Conservation (phyloP, 2,329 filamentous ascomycete species). For the Byssochlamys sp. region DNA sequence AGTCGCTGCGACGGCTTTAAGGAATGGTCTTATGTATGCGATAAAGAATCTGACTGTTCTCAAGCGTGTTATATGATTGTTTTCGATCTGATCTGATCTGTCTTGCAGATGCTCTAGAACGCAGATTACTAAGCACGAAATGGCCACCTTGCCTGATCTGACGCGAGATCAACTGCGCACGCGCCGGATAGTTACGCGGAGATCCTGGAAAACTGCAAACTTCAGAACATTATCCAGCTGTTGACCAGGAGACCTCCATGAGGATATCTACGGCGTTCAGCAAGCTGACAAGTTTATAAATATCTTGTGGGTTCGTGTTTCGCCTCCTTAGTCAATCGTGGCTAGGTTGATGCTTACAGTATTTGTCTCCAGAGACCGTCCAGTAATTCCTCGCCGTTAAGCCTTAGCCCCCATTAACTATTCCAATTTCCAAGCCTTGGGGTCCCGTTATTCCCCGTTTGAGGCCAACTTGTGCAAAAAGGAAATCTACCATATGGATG, state of each 20-base stretch:
- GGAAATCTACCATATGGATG: constrained; percentile 8
- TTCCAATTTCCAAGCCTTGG: not conserved
- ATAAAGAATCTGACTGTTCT: too few relatives aligned
- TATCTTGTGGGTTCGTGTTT: not conserved
- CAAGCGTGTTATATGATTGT: not conserved
- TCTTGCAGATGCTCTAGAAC: not conserved
- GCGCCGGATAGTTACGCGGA: not conserved
- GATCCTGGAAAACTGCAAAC: not conserved
- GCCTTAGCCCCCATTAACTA: not conserved
- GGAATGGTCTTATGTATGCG: too few relatives aligned
- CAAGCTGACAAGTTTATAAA: not conserved
- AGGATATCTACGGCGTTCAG: not conserved
- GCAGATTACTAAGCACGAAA: not conserved
- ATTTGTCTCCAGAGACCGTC: not conserved
- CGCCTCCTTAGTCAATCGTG: not conserved
- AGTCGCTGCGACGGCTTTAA: too few relatives aligned
- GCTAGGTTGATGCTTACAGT: not conserved
- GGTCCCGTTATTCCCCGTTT: not conserved
- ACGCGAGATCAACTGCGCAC: not conserved
- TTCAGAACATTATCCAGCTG: not conserved
- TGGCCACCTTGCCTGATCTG: not conserved
- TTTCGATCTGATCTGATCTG: not conserved
- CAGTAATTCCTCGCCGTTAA: not conserved
- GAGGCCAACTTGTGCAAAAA: constrained; percentile 20
- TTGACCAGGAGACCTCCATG: not conserved